These are phyloP conservation scores for Saccharomycopsis capsularis DNA, from an alignment of 805 yeast genomes.

Conservation along the genomic window DNA sequence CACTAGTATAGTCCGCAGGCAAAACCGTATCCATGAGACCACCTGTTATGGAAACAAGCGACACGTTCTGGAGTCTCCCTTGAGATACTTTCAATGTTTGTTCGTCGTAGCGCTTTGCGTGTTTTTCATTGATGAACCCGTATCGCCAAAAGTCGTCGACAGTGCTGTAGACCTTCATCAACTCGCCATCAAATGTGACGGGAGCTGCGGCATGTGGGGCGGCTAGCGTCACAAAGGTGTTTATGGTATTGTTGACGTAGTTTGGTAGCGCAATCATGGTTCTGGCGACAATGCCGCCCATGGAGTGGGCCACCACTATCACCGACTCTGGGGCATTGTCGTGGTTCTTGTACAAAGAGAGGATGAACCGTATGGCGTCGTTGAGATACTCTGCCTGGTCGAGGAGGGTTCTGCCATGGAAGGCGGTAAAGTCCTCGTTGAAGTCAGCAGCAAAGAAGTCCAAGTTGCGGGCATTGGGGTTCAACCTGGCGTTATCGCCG, in stretches of 20 bases:
- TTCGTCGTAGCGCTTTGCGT: conserved; percentile 14
- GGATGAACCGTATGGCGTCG: conserved; percentile 74
- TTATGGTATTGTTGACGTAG: conserved; percentile 63
- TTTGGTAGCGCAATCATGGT: conserved; percentile 76
- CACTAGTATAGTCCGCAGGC: conserved; percentile 84
- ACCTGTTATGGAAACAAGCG: conserved; percentile 83
- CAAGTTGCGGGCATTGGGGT: conserved; percentile 36
- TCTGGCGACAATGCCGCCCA: conserved; percentile 96
- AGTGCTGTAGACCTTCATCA: conserved; percentile 63
- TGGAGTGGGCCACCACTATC: conserved; percentile 80
- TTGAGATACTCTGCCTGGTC: conserved; percentile 92
- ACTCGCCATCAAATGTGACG: conserved; percentile 85
- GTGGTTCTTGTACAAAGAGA: conserved; percentile 49
- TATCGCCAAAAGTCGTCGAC: conserved; percentile 76
- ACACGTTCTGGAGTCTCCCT: conserved; percentile 46
- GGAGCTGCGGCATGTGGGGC: conserved; percentile 94
- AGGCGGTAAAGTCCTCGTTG: conserved; percentile 93
- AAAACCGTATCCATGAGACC: conserved; percentile 71
- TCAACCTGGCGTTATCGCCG: conserved; percentile 7
- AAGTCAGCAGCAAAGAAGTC: conserved; percentile 92
- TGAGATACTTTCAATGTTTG: conserved; percentile 30
- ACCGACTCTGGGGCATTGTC: conserved; percentile 53
- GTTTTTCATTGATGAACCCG: conserved; percentile 36
- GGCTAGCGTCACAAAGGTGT: conserved; percentile 77
- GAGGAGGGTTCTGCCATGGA: conserved; percentile 86